These are phyloP conservation scores for Hypoxylon sp. DNA, from an alignment of 2,329 filamentous ascomycete genomes.

Conservation along the genomic window DNA sequence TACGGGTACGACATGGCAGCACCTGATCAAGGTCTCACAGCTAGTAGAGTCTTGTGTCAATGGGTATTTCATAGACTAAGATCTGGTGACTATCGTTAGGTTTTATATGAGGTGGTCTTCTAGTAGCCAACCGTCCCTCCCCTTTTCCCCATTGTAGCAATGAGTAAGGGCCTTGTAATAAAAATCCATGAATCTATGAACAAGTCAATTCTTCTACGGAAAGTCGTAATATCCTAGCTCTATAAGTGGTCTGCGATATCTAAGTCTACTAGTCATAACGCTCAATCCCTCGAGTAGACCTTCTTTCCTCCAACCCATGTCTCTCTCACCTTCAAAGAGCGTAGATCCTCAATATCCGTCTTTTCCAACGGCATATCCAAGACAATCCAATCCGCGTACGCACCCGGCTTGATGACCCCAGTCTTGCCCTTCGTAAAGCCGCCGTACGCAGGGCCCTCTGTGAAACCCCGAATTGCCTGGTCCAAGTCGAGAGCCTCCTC, in stretches of 20 bases:
- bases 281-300: constrained; percentile 60
- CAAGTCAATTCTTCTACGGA: neutral
- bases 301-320: constrained; percentile 76
- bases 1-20: constrained; percentile 16
- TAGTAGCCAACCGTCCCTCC: neutral
- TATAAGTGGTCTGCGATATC: neutral
- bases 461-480: constrained; percentile 75
- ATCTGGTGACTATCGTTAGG: neutral
- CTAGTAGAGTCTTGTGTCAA: neutral
- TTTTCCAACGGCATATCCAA: constrained; percentile 70
- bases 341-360: constrained; percentile 66
- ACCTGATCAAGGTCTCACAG: constrained; percentile 15
- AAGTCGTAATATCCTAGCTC: neutral
- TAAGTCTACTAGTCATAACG: neutral
- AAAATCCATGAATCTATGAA: neutral
- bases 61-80: neutral
- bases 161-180: neutral
- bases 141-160: neutral
- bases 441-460: constrained; percentile 70
- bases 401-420: constrained; percentile 71
- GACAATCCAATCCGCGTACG: constrained; percentile 80
- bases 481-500: constrained; percentile 71
- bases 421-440: constrained; percentile 72
- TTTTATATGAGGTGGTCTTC: neutral
- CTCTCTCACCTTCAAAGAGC: constrained; percentile 70